Evolutionary conservation across 2,329 filamentous ascomycete genomes (phyloP), one percentile per base, ranked within the genome.

Genomic region (Colletotrichum sp.): DNA sequence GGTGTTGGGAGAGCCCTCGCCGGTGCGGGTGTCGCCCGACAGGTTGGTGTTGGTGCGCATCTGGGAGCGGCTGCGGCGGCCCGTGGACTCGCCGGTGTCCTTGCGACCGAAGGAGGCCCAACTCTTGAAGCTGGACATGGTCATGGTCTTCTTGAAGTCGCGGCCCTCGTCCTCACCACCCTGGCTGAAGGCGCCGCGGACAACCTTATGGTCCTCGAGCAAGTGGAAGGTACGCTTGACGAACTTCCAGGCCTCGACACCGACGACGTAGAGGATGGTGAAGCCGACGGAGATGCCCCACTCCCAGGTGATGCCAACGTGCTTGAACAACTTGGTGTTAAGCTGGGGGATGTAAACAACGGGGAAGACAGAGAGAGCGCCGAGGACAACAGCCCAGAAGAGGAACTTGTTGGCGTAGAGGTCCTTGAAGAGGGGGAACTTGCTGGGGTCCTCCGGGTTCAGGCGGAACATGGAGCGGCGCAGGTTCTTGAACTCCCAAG

Each of bases 401-500:
- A 94, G 85, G 85, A 95, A 95, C 76, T 88, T 87, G 87, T 96
- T 96, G 78, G 88, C 86, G 86, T 92, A 94, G 8, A 95, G 83
- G 78, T 95, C 93, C 81, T 88, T 86, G 84, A 91, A 90, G 64
- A 93, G 82, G 32, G 90, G 87, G 82, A 92, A 89, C 52, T 81
- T 83, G 77, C 87, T 89, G 55, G 84, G 81, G 82, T 88, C 86
- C 30, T 89, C 86, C 2, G 90, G 89, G 80, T 92, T 87, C 81
- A 95, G 90, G 59, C 89, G 89, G 88, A 95, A 95, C 85, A 95
- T 89, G 60, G 92, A 94, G 16, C 93, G 92, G 8, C 92, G 91
- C 81, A 95, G 90, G 80, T 93, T 91, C 85, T 95, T 93, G 86
- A 95, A 94, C 85, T 95, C 93, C 94, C 94, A 96, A 3, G 94